Evolutionary conservation across 2,329 filamentous ascomycete genomes (phyloP), one percentile per base, ranked within the genome.

Genomic region (Calonectria ilicicola): DNA sequence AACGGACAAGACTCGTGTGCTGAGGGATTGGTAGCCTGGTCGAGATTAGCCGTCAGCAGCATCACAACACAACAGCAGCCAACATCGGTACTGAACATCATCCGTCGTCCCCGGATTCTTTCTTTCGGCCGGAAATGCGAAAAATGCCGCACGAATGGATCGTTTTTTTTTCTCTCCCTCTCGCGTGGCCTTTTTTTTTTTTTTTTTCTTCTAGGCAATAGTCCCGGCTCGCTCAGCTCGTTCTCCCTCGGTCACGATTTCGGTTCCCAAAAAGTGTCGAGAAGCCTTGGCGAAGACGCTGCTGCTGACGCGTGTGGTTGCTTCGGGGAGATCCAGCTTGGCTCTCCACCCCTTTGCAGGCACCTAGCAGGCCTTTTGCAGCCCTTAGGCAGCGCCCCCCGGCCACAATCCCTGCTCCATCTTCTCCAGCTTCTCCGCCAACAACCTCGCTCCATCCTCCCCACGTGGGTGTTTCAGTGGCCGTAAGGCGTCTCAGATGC

Each of bases 401-500:
- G 58, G 38, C 12, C 38, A 21, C 15, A 40, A 44, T 40, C 58
- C 58, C 58, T 63, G 58, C 8, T 35, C 44, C 44, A 47, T 47
- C 44, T 47, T 7, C n/a, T n/a, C 32, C 19, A 32, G 27, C 38
- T 40, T 14, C 21, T 63, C 38, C 58, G 17, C 58, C 58, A 63
- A 46, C 58, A n/a, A 10, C 8, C 53, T 60, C 35, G 19, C 26
- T 26, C n/a, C 53, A 60, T 63, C 12, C 58, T 44, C 38, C 58
- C 58, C 58, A 63, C 58, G 58, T 63, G 58, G 58, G 58, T 32
- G 58, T 10, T 29, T 63, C 58, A 44, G n/a, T 63, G 58, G 58
- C 17, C 19, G 26, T 32, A 21, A 63, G 26, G 21, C 38, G 40
- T 44, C 19, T 21, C 23, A 63, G 23, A 42, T 29, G 38, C 58